Evolutionary conservation across 768 basidiomycete species (phyloP).

Genomic region (Holtermanniella nyarrowii): DNA sequence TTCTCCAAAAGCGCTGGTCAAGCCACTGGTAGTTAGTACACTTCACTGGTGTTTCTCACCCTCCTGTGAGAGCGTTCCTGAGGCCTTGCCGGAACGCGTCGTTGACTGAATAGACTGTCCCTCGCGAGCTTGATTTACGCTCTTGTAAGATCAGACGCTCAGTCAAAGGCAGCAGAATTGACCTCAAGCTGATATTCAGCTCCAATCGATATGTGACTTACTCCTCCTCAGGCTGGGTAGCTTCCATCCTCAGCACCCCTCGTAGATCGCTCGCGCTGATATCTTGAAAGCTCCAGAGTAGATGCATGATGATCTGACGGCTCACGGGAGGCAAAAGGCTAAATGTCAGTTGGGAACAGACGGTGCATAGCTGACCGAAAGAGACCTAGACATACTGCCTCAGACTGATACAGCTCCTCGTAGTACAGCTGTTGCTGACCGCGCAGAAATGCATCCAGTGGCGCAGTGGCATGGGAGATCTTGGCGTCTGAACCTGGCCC

Average conservation of each 20-base stretch:
- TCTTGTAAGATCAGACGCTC: slow-evolving; percentile 12
- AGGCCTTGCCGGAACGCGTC: slow-evolving; percentile 29
- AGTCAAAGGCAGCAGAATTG: not conserved
- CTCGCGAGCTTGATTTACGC: slow-evolving; percentile 16
- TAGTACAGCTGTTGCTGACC: slow-evolving; percentile 34
- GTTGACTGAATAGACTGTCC: slow-evolving; percentile 24
- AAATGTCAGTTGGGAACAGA: not conserved
- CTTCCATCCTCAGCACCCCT: slow-evolving; percentile 1
- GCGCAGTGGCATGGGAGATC: slow-evolving; percentile 15
- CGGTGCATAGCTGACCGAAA: slow-evolving; percentile 23
- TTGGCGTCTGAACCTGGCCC: not conserved
- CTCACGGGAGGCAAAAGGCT: slow-evolving; percentile 35
- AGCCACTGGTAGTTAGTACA: slow-evolving; percentile 16
- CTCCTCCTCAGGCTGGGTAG: slow-evolving; percentile 7
- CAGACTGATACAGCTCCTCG: slow-evolving; percentile 32
- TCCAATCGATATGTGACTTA: slow-evolving; percentile 7
- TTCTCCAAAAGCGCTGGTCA: slow-evolving; percentile 35
- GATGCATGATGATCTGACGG: slow-evolving; percentile 32
- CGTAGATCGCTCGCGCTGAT: slow-evolving; percentile 6
- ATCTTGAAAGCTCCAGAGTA: slow-evolving; percentile 25
- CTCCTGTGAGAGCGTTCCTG: slow-evolving; percentile 35
- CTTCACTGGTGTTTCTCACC: slow-evolving; percentile 17
- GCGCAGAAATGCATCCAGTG: slow-evolving; percentile 33
- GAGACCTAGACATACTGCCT: slow-evolving; percentile 37
- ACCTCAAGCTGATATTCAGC: not conserved